Percentiles rank a stretch among this genome's conserved stretches.
Evolutionary conservation across 768 basidiomycete species (phyloP).

Genomic region (Tricholoma furcatifolium): DNA sequence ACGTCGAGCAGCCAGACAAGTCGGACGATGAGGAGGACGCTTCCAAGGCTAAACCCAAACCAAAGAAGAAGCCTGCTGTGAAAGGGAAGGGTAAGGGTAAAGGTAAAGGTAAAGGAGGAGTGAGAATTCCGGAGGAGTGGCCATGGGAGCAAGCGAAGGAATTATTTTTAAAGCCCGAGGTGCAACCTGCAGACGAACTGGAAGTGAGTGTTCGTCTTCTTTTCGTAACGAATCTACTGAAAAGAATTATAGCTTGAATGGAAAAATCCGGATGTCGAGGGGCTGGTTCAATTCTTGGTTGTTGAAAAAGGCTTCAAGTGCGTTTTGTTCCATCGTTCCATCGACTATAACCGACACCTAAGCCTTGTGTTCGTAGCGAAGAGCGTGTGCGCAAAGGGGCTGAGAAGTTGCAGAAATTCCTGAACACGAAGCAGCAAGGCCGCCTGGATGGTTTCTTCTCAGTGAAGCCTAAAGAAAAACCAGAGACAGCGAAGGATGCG

Average conservation of each 20-base stretch:
- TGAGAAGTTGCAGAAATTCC: conserved; percentile 85
- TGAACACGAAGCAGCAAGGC: conserved; percentile 93
- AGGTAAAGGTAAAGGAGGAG: conserved; percentile 74
- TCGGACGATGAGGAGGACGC: conserved; percentile 25
- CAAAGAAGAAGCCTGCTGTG: conserved; percentile 39
- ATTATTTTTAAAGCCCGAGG: conserved; percentile 88
- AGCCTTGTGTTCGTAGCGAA: conserved; percentile 58
- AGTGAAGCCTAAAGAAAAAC: conserved; percentile 58
- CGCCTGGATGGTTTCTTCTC: conserved; percentile 95
- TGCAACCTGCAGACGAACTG: conserved; percentile 79
- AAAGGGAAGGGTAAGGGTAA: conserved; percentile 54
- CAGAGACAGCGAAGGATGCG: conserved; percentile 27
- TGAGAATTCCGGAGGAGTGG: conserved; percentile 91
- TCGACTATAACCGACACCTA: neutral
- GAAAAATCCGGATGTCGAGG: conserved; percentile 90
- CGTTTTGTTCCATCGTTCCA: neutral
- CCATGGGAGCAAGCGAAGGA: conserved; percentile 95
- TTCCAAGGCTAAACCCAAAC: conserved; percentile 25
- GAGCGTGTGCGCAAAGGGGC: conserved; percentile 95
- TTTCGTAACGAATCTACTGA: neutral
- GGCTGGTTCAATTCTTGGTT: conserved; percentile 90
- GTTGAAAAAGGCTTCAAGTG: conserved; percentile 97
- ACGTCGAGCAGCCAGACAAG: conserved; percentile 39
- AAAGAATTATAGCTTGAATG: conserved; percentile 75
- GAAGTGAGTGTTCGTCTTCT: conserved; percentile 50